Evolutionary conservation across 2,329 filamentous ascomycete genomes (phyloP), one percentile per base, ranked within the genome.

Genomic region (Monosporascus sp.): DNA sequence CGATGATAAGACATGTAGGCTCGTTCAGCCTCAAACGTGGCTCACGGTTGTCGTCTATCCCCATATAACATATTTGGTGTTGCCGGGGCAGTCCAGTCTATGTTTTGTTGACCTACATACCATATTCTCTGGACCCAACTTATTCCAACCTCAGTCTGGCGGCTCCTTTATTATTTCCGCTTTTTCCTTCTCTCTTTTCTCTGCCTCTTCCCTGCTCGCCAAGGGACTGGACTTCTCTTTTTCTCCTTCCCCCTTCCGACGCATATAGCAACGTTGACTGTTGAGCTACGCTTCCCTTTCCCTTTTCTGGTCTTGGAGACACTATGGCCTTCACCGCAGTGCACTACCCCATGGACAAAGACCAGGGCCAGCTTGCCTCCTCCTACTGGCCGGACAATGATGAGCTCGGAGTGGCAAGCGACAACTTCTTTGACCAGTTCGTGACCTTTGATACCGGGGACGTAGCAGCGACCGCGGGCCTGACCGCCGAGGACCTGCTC

Each of bases 381-480:
- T 69, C 61, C 37, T 62, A 61, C 57, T 69, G 66, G 66, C 54
- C 55, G 27, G 62, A 67, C 54, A 64, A 63, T 60, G 66, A 64
- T 38, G 65, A 66, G 56, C 57, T 64, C 7, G 59, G 50, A 46
- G 58, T 61, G 58, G 52, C 63, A 50, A 57, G 52, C 34, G 66
- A 68, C 17, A 62, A 62, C 54, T 65, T 68, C 65, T 68, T 68
- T 65, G 67, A 69, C 41, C 64, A 69, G 43, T 69, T 63, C 49
- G 47, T 69, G 50, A 66, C 61, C 63, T 69, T 68, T 65, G 67
- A 69, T 38, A 9, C 54, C 20, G 59, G 58, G 46, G 67, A 68
- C 54, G 56, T 57, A 34, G 27, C 59, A 38, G 51, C 50, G n/a
- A 51, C 61, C 43, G 56, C 53, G 26, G 53, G 56, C 44, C 24